Evolutionary conservation across 495 filamentous ascomycete genomes (phyloP), one percentile per base, ranked within the genome.

Genomic region (Aspergillus olivimuriae): DNA sequence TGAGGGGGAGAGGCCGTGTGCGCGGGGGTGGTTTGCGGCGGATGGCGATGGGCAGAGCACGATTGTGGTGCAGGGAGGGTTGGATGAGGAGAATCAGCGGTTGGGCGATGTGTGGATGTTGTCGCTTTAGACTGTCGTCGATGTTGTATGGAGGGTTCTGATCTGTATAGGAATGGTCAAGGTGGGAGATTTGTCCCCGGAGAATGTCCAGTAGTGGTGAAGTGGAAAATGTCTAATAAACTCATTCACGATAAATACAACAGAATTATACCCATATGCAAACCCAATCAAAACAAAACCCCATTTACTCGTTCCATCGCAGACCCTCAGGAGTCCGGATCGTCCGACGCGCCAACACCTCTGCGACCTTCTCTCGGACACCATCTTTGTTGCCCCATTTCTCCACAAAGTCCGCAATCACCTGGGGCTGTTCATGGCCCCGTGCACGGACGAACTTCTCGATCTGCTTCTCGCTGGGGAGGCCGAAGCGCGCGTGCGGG

Each of bases 381-480:
- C 67, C 67, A 38, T 66, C 62, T 48, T 67, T 66, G 47, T 65
- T 48, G 11, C 53, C 55, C 47, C 50, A 68, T 40, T 51, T 53
- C 18, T 52, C 34, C 14, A 56, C 55, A 47, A 71, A 66, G 36
- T 62, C 40, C 3, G 51, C 36, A 15, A 65, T 41, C 3, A 54
- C 44, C 46, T 60, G 28, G 11, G 44, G 34, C 31, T 43, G 28
- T 1, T 34, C 32, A 18, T 40, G 18, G 12, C 42, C 20, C 33
- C 46, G 35, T 11, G 44, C 47, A 22, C 47, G 55, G 2, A 89
- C 73, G 44, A 78, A 47, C 11, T 54, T 41, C 70, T 78, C 63
- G 15, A 97, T 78, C 15, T 86, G 74, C n/a, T 47, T 33, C 65
- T 98, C 90, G 16, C 62, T 73, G 32, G 90, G 91, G 19, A 98